These are phyloP conservation scores for Albophoma yamanashiensis DNA, from an alignment of 2,329 filamentous ascomycete species.

Conservation along the genomic window DNA sequence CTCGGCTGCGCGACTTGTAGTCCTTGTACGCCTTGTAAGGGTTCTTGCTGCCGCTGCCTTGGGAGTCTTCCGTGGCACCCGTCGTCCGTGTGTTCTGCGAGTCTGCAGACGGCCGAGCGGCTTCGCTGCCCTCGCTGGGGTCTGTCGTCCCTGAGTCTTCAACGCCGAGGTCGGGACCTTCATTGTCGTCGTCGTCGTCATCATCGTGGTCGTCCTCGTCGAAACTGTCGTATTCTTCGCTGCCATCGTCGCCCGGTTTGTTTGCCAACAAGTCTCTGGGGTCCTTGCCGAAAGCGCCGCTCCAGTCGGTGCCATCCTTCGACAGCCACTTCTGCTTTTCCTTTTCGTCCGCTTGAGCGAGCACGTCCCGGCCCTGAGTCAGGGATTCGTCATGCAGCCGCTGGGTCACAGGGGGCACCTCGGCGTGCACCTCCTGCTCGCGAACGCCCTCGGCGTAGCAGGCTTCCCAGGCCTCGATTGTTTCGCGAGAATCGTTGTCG, in stretches of 20 bases:
- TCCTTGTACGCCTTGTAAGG: constrained; percentile 49
- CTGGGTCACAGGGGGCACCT: constrained; percentile 62
- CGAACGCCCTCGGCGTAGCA: constrained; percentile 83
- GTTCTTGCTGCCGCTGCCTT: constrained; percentile 32
- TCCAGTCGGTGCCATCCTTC: constrained; percentile 78
- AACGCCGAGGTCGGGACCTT: constrained; percentile 46
- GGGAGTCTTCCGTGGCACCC: constrained; percentile 16
- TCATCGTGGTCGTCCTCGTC: constrained; percentile 23
- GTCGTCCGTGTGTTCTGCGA: constrained; percentile 24
- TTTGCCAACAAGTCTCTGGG: constrained; percentile 40
- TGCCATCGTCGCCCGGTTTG: constrained; percentile 17
- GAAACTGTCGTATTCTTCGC: constrained; percentile 28
- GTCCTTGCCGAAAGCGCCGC: constrained; percentile 72
- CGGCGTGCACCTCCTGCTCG: constrained; percentile 54
- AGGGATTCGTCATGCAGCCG: constrained; percentile 74
- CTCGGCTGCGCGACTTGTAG: constrained; percentile 57
- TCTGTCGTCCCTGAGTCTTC: constrained; percentile 37
- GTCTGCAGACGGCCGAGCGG: constrained; percentile 26
- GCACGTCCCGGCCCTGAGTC: constrained; percentile 67
- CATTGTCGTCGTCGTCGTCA: constrained; percentile 17
- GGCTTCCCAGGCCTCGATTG: constrained; percentile 89
- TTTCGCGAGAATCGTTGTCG: constrained; percentile 84
- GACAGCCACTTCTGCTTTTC: constrained; percentile 70
- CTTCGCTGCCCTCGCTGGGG: constrained; percentile 15
- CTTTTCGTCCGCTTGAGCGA: constrained; percentile 60